These are phyloP conservation scores for Puccinia triticina DNA, from an alignment of 1,284 basidiomycete species.

Conservation along the genomic window DNA sequence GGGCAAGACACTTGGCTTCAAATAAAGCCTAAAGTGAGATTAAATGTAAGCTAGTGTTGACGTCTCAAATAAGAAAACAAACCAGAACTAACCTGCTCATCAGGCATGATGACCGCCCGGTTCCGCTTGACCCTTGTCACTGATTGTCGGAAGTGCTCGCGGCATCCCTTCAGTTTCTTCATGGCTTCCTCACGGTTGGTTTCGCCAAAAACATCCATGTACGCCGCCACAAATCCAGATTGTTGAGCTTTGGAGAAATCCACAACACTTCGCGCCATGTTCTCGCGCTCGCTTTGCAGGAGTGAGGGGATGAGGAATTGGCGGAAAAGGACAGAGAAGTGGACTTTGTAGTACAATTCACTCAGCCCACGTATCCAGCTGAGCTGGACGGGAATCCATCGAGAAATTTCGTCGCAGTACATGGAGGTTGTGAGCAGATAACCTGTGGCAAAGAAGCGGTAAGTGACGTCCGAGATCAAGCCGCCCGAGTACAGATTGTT, in stretches of 20 bases:
- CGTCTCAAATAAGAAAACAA: too few species aligned
- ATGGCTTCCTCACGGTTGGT: too few species aligned
- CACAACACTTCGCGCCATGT: not conserved
- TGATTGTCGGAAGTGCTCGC: too few species aligned
- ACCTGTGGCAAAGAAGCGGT: not conserved
- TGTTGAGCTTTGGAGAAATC: slow-evolving; percentile 24
- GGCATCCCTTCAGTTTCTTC: too few species aligned
- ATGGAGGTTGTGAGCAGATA: slow-evolving; percentile 18
- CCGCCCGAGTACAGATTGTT: slow-evolving; percentile 13
- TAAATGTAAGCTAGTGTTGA: too few species aligned
- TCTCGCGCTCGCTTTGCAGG: not conserved
- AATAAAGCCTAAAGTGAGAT: not conserved
- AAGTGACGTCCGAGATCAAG: too few species aligned
- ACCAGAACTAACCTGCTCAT: too few species aligned
- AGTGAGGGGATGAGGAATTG: not conserved
- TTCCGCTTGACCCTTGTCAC: too few species aligned
- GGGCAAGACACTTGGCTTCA: not conserved
- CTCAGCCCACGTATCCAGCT: not conserved
- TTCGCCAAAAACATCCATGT: too few species aligned
- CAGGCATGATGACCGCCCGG: too few species aligned
- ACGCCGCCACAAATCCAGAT: too few species aligned
- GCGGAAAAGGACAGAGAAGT: not conserved
- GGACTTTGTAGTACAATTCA: not conserved
- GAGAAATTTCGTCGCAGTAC: not conserved
- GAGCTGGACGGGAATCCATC: slow-evolving; percentile 30